These are phyloP conservation scores for Potentilla sterilis DNA, from an alignment of 306 rosid species.

Conservation along the genomic window DNA sequence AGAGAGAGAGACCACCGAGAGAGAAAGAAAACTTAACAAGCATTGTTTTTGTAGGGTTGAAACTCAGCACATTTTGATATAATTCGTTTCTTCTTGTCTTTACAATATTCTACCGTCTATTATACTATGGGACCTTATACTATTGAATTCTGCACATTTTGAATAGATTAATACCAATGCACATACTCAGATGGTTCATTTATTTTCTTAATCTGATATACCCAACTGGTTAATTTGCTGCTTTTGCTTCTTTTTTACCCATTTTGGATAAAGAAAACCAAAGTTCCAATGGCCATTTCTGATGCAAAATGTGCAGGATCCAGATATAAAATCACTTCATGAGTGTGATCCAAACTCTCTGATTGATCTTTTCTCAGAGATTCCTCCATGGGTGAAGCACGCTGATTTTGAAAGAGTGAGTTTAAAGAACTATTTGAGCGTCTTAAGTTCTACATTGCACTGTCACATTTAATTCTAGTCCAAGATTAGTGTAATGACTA, in stretches of 20 bases:
- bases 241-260: background rate
- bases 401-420: constrained; percentile 36
- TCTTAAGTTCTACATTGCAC: background rate
- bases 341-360: constrained; percentile 25
- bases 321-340: constrained; percentile 12
- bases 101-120: background rate
- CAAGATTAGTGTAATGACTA: background rate
- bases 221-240: background rate
- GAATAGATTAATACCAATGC: background rate
- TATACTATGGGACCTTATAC: background rate
- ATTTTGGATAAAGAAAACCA: background rate
- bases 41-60: background rate
- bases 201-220: background rate
- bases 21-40: background rate
- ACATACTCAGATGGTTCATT: background rate
- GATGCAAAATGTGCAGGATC: constrained; percentile 26
- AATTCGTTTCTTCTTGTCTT: background rate
- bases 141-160: background rate
- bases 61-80: no score
- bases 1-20: background rate
- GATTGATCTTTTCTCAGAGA: constrained; percentile 27
- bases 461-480: constrained; percentile 1
- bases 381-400: constrained; percentile 34
- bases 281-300: background rate
- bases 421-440: background rate